These are phyloP conservation scores for Trichoderma pleuroti DNA, from an alignment of 2,329 filamentous ascomycete species.

Conservation along the genomic window DNA sequence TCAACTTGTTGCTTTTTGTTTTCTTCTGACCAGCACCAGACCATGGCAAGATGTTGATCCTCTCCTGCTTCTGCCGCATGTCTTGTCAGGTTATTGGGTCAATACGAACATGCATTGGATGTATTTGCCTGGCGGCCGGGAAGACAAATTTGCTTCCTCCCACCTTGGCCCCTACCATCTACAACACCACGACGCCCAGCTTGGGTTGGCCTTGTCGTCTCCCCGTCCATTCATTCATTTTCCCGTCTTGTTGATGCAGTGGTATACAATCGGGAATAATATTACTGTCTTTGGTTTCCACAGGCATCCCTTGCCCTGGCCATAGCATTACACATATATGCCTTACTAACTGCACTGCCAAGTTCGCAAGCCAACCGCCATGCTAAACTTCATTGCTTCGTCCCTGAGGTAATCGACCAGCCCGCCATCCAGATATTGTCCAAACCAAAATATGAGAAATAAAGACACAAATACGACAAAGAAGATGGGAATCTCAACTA, in stretches of 20 bases:
- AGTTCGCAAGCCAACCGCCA: background rate
- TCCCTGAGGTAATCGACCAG: background rate
- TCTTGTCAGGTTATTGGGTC: background rate
- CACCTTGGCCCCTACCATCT: background rate
- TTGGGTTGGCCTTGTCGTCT: background rate
- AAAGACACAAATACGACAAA: background rate
- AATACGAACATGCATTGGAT: background rate
- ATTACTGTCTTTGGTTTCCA: background rate
- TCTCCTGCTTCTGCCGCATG: background rate
- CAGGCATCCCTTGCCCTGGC: background rate
- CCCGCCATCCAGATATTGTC: background rate
- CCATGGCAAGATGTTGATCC: background rate
- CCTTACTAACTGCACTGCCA: background rate
- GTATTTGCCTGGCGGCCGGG: background rate
- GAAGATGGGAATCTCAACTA: background rate
- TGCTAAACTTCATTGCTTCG: background rate
- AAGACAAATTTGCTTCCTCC: background rate
- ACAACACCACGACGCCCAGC: background rate
- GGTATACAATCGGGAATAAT: background rate
- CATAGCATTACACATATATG: background rate
- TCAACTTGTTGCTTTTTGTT: background rate
- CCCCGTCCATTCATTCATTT: background rate
- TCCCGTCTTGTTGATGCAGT: background rate
- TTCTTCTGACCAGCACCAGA: background rate
- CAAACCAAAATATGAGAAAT: background rate